These are phyloP conservation scores for Plantago rigida DNA, from an alignment of 305 asterid species.

Conservation along the genomic window DNA sequence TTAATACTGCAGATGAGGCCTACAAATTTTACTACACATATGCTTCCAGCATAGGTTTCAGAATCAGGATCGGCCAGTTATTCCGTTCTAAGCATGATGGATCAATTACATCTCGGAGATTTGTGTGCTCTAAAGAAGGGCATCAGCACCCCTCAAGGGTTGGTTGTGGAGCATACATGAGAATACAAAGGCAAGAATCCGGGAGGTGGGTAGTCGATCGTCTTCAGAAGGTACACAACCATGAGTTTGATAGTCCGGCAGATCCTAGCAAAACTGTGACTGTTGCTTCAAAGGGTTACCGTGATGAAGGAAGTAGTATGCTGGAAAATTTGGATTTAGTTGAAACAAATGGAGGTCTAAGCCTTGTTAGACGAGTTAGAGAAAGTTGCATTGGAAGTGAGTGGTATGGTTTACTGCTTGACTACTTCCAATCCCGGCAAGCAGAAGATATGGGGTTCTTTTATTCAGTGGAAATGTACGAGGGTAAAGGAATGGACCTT, in stretches of 20 bases:
- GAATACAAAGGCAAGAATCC: slow-evolving; percentile 81
- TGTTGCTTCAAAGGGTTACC: slow-evolving; percentile 47
- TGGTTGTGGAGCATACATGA: slow-evolving; percentile 91
- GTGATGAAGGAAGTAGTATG: slow-evolving; percentile 58
- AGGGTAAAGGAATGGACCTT: slow-evolving; percentile 58
- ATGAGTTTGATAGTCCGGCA: slow-evolving; percentile 40
- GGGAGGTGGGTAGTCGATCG: slow-evolving; percentile 90
- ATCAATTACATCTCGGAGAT: slow-evolving; percentile 87
- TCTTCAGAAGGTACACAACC: slow-evolving; percentile 70
- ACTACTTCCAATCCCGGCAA: slow-evolving; percentile 78
- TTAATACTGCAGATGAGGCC: slow-evolving; percentile 64
- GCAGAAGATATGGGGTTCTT: slow-evolving; percentile 83
- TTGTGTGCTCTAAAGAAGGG: slow-evolving; percentile 96
- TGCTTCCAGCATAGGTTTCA: slow-evolving; percentile 64
- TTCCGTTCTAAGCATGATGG: slow-evolving; percentile 91
- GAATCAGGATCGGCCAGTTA: slow-evolving; percentile 82
- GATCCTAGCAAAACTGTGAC: slow-evolving; percentile 46
- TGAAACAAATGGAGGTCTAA: slow-evolving; percentile 69
- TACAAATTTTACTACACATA: slow-evolving; percentile 60
- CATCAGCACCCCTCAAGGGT: slow-evolving; percentile 94
- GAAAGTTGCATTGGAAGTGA: slow-evolving; percentile 48
- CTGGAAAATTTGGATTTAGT: slow-evolving; percentile 80
- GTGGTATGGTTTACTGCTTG: slow-evolving; percentile 67
- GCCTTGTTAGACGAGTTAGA: slow-evolving; percentile 54
- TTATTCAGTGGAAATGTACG: slow-evolving; percentile 64